A percentile compares a stretch with the other conserved stretches of the same genome.
Evolutionary conservation across 305 asterid genomes (phyloP).

Genomic region (Lippia alba): DNA sequence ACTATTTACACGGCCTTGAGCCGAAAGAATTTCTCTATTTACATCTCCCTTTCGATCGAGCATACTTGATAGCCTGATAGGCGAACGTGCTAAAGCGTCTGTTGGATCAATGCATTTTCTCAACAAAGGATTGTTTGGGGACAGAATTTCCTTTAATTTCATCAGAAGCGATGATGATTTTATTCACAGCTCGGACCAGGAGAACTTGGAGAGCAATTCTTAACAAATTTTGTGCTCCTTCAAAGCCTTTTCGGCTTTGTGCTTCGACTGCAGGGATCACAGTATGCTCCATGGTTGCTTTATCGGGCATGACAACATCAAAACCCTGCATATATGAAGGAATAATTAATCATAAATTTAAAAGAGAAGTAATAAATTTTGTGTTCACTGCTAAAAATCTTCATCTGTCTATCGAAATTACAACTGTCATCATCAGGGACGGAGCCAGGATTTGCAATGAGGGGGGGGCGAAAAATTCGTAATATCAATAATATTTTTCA

Average conservation of each 20-base stretch:
- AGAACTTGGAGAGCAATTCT: constrained; percentile 71
- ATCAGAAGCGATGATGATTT: constrained; percentile 70
- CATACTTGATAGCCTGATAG: constrained; percentile 52
- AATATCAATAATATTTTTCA: too few relatives aligned
- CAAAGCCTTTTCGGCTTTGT: constrained; percentile 55
- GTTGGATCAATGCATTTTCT: constrained; percentile 66
- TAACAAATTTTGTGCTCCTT: constrained; percentile 76
- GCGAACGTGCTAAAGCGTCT: constrained; percentile 68
- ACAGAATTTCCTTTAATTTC: constrained; percentile 60
- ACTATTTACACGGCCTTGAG: too few relatives aligned
- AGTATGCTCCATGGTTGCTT: constrained; percentile 66
- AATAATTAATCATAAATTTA: neutral
- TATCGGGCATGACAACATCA: constrained; percentile 71
- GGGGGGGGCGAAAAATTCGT: too few relatives aligned
- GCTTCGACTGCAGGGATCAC: constrained; percentile 77
- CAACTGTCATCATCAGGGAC: too few relatives aligned
- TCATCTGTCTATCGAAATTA: too few relatives aligned
- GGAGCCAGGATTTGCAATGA: too few relatives aligned
- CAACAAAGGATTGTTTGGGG: constrained; percentile 71
- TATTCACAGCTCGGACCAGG: constrained; percentile 67
- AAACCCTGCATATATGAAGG: constrained; percentile 59
- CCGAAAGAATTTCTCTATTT: constrained; percentile 29
- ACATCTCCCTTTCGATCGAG: constrained; percentile 45
- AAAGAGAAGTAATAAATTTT: too few relatives aligned
- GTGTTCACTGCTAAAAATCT: too few relatives aligned